phyloP scores from a whole-genome alignment of 2,329 filamentous ascomycete genomes.

The Lasiodiplodia sp. region DNA sequence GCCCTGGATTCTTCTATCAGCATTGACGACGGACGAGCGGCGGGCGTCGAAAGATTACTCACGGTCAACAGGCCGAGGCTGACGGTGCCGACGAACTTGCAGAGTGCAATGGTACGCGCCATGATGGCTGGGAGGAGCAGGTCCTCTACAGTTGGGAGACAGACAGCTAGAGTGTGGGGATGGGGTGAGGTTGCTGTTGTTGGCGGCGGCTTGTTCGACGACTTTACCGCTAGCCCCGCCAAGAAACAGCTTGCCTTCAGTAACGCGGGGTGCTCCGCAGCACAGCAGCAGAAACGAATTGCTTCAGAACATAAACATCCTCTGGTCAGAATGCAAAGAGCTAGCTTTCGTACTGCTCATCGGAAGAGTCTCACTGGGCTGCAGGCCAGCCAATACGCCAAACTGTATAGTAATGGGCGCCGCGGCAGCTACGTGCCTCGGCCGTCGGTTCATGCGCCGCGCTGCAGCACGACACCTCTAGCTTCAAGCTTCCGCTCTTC shows the following conservation, averaged over 20 bases:
- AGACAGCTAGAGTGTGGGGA: constrained; percentile 14
- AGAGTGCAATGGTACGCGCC: constrained; percentile 74
- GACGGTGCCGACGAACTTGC: constrained; percentile 93
- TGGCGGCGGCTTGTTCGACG: not conserved
- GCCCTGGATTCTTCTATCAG: constrained; percentile 64
- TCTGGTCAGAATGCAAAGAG: not conserved
- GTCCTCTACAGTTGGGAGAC: not conserved
- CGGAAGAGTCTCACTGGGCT: not conserved
- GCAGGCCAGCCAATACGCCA: constrained; percentile 8
- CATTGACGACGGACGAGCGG: not conserved
- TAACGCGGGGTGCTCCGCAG: constrained; percentile 19
- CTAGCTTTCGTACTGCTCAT: not conserved
- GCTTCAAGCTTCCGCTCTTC: not conserved
- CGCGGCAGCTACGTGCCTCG: constrained; percentile 16
- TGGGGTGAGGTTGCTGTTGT: constrained; percentile 16
- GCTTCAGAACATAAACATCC: not conserved
- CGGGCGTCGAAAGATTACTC: constrained; percentile 48
- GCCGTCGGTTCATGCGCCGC: constrained; percentile 22
- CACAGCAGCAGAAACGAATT: not conserved
- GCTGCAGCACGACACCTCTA: constrained; percentile 20
- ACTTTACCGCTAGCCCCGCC: constrained; percentile 12
- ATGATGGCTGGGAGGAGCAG: constrained; percentile 55
- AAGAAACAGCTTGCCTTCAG: constrained; percentile 10
- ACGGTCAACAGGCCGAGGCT: constrained; percentile 89
- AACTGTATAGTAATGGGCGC: constrained; percentile 18